phyloP scores from a whole-genome alignment of 2,329 filamentous ascomycete genomes.

The Fusarium liriodendri region DNA sequence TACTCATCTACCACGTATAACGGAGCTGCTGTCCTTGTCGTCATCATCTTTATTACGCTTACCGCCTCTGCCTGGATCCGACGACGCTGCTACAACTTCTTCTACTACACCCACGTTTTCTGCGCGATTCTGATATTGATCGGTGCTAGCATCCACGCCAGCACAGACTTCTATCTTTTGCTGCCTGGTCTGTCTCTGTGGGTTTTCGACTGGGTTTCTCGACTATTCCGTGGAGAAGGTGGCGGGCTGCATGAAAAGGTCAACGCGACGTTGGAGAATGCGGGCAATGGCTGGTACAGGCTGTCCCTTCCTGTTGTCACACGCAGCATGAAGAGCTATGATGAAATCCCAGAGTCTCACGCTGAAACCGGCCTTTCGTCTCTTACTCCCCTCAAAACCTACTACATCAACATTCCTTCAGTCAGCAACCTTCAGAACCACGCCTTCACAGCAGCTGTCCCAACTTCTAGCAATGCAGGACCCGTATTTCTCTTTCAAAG shows the following conservation, averaged over 20 bases:
- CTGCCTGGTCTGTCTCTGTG: constrained; percentile 10
- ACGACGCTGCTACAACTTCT: constrained; percentile 10
- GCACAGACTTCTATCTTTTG: constrained; percentile 14
- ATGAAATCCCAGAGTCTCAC: neutral
- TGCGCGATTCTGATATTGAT: neutral
- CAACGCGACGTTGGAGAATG: neutral
- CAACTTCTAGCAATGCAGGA: neutral
- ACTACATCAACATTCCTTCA: constrained; percentile 10
- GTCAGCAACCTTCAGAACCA: constrained; percentile 19
- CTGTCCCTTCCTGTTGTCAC: neutral
- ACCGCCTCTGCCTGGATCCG: constrained; percentile 6
- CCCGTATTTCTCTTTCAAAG: constrained; percentile 15
- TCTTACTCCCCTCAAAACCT: constrained; percentile 4
- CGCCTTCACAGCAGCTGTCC: constrained; percentile 12
- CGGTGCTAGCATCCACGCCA: constrained; percentile 7
- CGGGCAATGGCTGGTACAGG: constrained; percentile 9
- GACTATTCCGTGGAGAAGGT: constrained; percentile 4
- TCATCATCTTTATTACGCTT: constrained; percentile 1
- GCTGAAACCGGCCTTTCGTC: neutral
- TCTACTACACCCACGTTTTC: constrained; percentile 13
- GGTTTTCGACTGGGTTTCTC: constrained; percentile 2
- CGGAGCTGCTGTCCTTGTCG: neutral
- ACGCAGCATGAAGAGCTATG: neutral
- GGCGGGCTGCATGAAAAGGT: neutral
- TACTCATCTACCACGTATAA: constrained; percentile 13